phyloP scores from a whole-genome alignment of 2,329 filamentous ascomycete species.

The Mycogone perniciosa region DNA sequence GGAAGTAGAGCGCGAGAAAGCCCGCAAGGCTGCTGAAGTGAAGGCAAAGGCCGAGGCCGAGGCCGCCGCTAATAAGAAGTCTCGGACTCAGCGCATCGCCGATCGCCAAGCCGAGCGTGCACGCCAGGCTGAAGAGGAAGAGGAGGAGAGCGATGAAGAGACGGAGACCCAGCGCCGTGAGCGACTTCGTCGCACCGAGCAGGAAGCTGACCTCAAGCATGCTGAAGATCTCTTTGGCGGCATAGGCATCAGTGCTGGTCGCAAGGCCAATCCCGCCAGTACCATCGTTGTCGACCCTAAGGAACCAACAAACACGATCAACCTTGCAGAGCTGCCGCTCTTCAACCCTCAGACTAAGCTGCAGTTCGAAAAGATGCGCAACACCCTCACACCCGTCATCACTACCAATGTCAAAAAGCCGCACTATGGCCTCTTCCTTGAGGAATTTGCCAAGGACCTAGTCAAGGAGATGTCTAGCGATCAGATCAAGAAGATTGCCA shows the following conservation, averaged over 20 bases:
- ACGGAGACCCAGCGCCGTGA: constrained; percentile 66
- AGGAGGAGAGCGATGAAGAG: constrained; percentile 62
- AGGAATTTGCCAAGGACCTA: constrained; percentile 84
- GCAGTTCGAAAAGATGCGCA: constrained; percentile 76
- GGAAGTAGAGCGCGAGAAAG: constrained; percentile 93
- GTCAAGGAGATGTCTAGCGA: constrained; percentile 82
- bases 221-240: constrained; percentile 85
- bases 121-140: constrained; percentile 43
- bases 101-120: constrained; percentile 63
- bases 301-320: constrained; percentile 72
- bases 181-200: constrained; percentile 70
- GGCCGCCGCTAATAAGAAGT: constrained; percentile 85
- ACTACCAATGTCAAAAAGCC: constrained; percentile 73
- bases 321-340: constrained; percentile 71
- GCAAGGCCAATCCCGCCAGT: constrained; percentile 60
- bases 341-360: constrained; percentile 86
- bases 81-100: constrained; percentile 77
- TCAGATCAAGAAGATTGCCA: constrained; percentile 94
- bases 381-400: constrained; percentile 73
- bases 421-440: constrained; percentile 82
- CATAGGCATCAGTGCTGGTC: constrained; percentile 59
- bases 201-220: constrained; percentile 82
- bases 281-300: constrained; percentile 62
- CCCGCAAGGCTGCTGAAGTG: constrained; percentile 73
- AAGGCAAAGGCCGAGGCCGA: constrained; percentile 87